Evolutionary conservation across 2,329 filamentous ascomycete species (phyloP).

Genomic region (Epichloe scottii): DNA sequence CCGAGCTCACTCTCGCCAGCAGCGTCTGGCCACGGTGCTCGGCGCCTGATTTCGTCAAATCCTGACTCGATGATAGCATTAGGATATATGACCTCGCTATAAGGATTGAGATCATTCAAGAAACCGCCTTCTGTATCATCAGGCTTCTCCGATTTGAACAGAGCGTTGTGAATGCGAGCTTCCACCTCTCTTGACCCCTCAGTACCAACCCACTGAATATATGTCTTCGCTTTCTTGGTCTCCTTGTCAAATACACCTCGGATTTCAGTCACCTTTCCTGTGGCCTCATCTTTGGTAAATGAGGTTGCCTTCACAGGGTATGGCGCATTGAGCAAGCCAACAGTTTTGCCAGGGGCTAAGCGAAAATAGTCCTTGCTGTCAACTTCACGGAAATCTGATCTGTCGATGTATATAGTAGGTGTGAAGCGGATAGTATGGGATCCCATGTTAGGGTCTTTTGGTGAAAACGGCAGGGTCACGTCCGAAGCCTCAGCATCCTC

Average conservation of each 20-base stretch:
- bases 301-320: conserved; percentile 58
- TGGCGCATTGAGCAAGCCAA: conserved; percentile 61
- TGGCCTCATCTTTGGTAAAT: conserved; percentile 53
- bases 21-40: conserved; percentile 72
- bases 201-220: conserved; percentile 76
- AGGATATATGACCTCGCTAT: conserved; percentile 68
- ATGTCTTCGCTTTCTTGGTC: conserved; percentile 62
- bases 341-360: conserved; percentile 62
- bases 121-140: conserved; percentile 67
- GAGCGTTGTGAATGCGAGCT: conserved; percentile 64
- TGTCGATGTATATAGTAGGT: conserved; percentile 74
- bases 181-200: conserved; percentile 57
- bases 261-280: conserved; percentile 54
- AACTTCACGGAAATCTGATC: conserved; percentile 64
- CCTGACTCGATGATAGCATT: conserved; percentile 73
- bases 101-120: conserved; percentile 70
- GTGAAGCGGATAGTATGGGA: conserved; percentile 53
- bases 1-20: conserved; percentile 55
- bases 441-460: conserved; percentile 62
- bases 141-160: conserved; percentile 83
- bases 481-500: conserved; percentile 56
- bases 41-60: conserved; percentile 59
- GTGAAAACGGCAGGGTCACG: conserved; percentile 66
- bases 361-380: conserved; percentile 71
- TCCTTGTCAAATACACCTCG: conserved; percentile 55